Conservation (phyloP, 2,329 filamentous ascomycete genomes). For the Venturia asperata region DNA sequence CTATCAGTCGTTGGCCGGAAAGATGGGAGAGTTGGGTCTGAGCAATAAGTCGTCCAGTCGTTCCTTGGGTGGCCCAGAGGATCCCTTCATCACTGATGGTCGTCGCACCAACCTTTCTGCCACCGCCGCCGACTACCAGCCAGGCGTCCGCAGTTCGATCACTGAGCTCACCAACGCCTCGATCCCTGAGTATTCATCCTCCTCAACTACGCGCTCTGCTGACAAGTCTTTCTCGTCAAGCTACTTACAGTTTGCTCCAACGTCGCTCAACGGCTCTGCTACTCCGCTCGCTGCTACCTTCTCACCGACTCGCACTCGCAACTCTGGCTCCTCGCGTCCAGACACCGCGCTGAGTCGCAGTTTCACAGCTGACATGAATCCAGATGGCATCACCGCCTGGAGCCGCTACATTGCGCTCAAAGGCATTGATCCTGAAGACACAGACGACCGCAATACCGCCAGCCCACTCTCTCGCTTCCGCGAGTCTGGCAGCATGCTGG, state of each 20-base stretch:
- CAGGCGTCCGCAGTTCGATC: conserved; percentile 1
- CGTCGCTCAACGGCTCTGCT: not conserved
- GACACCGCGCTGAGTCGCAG: not conserved
- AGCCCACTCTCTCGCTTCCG: conserved; percentile 4
- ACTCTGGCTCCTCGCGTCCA: conserved; percentile 1
- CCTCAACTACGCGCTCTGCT: conserved; percentile 1
- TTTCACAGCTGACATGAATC: not conserved
- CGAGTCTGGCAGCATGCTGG: conserved; percentile 9
- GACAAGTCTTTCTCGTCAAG: not conserved
- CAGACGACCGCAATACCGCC: conserved; percentile 3
- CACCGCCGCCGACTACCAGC: conserved; percentile 16
- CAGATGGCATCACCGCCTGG: conserved; percentile 4
- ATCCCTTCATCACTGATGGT: conserved; percentile 14
- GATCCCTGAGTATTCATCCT: conserved; percentile 5
- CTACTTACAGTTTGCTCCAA: not conserved
- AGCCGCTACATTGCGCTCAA: conserved; percentile 16
- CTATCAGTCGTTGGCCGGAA: conserved; percentile 1
- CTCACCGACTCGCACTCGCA: conserved; percentile 4
- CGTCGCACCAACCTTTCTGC: not conserved
- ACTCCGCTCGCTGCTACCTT: not conserved
- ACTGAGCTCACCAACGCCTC: conserved; percentile 9
- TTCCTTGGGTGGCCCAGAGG: conserved; percentile 1
- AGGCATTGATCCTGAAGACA: not conserved
- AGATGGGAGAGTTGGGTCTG: conserved; percentile 7
- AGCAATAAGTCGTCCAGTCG: not conserved